Conservation (phyloP, 441 rosid species). For the Aquilaria agallochum region DNA sequence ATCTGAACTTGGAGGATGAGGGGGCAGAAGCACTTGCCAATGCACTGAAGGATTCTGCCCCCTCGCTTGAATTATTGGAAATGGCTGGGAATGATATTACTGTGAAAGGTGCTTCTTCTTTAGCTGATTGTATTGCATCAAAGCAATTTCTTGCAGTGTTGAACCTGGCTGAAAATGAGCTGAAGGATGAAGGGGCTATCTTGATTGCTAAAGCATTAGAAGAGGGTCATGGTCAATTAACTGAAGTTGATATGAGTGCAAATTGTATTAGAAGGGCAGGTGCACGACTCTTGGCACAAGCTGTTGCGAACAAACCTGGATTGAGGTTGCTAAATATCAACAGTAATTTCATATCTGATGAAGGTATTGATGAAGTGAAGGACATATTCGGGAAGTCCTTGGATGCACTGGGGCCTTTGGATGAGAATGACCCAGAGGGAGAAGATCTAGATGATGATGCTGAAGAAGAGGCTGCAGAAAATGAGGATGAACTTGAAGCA, state of each 20-base stretch:
- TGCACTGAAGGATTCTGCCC: constrained; percentile 43
- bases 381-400: constrained; percentile 40
- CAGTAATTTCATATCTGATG: constrained; percentile 61
- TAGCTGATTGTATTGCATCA: constrained; percentile 43
- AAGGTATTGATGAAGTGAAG: constrained; percentile 56
- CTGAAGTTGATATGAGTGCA: constrained; percentile 56
- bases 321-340: constrained; percentile 51
- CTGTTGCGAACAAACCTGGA: constrained; percentile 35
- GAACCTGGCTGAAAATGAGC: constrained; percentile 58
- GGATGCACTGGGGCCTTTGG: constrained; percentile 45
- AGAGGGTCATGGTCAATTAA: constrained; percentile 46
- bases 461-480: constrained; percentile 42
- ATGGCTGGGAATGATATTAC: constrained; percentile 69
- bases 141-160: constrained; percentile 49
- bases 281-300: constrained; percentile 51
- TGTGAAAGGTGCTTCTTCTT: constrained; percentile 33
- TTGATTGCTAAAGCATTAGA: constrained; percentile 46
- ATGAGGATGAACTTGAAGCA: constrained; percentile 60
- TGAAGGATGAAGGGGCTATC: constrained; percentile 63
- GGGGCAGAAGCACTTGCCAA: constrained; percentile 46
- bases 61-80: constrained; percentile 50
- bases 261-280: constrained; percentile 60
- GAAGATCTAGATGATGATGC: constrained; percentile 62
- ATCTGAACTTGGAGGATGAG: constrained; percentile 60
- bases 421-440: constrained; percentile 79